These are phyloP conservation scores for Thermomucor indicae-seudaticae DNA, from an alignment of 371 early-diverging fungal species.

Conservation along the genomic window DNA sequence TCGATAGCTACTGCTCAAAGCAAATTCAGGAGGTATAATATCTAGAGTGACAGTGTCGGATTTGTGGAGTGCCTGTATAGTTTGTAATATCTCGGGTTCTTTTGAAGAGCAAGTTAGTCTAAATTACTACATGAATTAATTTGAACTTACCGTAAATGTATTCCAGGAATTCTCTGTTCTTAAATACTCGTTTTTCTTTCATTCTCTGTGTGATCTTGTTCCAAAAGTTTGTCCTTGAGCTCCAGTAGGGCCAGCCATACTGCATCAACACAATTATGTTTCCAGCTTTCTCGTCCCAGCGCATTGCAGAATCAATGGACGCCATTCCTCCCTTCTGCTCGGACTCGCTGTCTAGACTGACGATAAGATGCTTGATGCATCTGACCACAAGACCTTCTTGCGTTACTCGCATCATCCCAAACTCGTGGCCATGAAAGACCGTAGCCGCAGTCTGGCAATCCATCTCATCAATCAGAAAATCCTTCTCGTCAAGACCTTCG, in stretches of 20 bases:
- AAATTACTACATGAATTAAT: neutral
- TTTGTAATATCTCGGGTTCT: constrained; percentile 39
- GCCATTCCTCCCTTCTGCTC: constrained; percentile 42
- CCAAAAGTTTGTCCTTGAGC: constrained; percentile 37
- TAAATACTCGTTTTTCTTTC: constrained; percentile 34
- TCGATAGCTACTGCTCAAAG: constrained; percentile 31
- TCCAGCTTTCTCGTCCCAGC: constrained; percentile 47
- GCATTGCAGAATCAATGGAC: constrained; percentile 43
- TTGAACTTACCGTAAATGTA: constrained; percentile 34
- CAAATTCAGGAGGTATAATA: constrained; percentile 50
- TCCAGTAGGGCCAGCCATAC: constrained; percentile 52
- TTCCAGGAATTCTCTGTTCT: constrained; percentile 41
- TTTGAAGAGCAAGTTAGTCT: neutral
- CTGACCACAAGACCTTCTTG: constrained; percentile 44
- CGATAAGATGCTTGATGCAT: constrained; percentile 45
- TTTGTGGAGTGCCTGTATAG: constrained; percentile 33
- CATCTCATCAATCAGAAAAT: constrained; percentile 35
- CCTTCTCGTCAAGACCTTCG: constrained; percentile 28
- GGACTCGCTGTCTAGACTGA: constrained; percentile 41
- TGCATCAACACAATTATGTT: constrained; percentile 50
- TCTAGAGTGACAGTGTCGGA: constrained; percentile 34
- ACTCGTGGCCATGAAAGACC: constrained; percentile 38
- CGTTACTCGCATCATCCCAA: constrained; percentile 45
- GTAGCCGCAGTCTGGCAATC: constrained; percentile 33
- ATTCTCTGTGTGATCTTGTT: constrained; percentile 34